phyloP scores from a whole-genome alignment of 2,329 filamentous ascomycete genomes.

The Scedosporium minutisporum region DNA sequence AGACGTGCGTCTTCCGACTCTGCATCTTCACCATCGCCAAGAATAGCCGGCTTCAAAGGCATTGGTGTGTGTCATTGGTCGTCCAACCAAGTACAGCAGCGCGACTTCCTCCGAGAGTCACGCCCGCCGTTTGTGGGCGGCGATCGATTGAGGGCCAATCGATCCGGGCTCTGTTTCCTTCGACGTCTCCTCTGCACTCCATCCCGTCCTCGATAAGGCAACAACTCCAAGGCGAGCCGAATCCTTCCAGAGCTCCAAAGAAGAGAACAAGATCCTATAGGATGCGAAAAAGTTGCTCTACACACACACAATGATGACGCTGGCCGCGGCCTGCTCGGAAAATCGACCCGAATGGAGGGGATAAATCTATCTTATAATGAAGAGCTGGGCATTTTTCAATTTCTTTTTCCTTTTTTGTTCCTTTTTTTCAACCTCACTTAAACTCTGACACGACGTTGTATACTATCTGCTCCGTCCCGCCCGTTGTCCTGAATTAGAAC shows the following conservation, averaged over 20 bases:
- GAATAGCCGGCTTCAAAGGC: not conserved
- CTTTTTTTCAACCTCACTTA: not conserved
- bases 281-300: not conserved
- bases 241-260: not conserved
- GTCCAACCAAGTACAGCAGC: not conserved
- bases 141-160: not conserved
- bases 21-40: not conserved
- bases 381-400: too few relatives aligned
- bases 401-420: not conserved
- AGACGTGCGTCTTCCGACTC: too few relatives aligned
- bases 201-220: not conserved
- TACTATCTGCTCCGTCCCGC: not conserved
- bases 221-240: not conserved
- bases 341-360: not conserved
- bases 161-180: not conserved
- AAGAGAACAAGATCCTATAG: not conserved
- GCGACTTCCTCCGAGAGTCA: too few relatives aligned
- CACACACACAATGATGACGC: too few relatives aligned
- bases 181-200: not conserved
- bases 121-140: too few relatives aligned
- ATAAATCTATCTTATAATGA: too few relatives aligned
- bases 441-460: not conserved
- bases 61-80: not conserved
- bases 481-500: not conserved
- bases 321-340: not conserved